A percentile compares a stretch with the other conserved stretches of the same genome.
These are phyloP conservation scores for Musa beccarii DNA, from an alignment of 176 grass and related monocot genomes.

Conservation along the genomic window DNA sequence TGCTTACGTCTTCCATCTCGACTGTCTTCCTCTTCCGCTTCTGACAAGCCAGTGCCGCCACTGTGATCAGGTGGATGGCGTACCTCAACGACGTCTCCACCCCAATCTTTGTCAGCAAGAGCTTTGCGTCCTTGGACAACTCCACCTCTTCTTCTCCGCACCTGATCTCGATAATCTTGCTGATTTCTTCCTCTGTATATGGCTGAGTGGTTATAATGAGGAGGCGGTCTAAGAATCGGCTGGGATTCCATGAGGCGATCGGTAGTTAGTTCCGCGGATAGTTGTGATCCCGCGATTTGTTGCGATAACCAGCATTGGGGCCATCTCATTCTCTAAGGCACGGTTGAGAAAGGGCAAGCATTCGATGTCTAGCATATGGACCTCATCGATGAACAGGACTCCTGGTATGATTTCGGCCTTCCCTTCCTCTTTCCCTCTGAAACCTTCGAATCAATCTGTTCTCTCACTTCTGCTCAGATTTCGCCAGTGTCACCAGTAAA, in stretches of 20 bases:
- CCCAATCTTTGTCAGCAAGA: slow-evolving; percentile 79
- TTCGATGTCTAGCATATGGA: slow-evolving; percentile 95
- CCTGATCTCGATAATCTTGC: slow-evolving; percentile 75
- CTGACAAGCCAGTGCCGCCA: slow-evolving; percentile 60
- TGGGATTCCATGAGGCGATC: slow-evolving; percentile 72
- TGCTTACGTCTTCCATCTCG: slow-evolving; percentile 87
- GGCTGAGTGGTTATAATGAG: slow-evolving; percentile 71
- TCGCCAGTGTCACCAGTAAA: slow-evolving; percentile 97
- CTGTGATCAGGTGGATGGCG: slow-evolving; percentile 78
- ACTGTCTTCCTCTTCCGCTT: slow-evolving; percentile 75
- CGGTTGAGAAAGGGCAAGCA: slow-evolving; percentile 95
- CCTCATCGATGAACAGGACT: slow-evolving; percentile 89
- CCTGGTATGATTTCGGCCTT: slow-evolving; percentile 93
- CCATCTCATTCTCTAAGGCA: slow-evolving; percentile 84
- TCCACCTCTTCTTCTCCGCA: slow-evolving; percentile 81
- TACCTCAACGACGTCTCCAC: slow-evolving; percentile 80
- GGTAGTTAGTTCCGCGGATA: slow-evolving; percentile 82
- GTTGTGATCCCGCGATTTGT: slow-evolving; percentile 83
- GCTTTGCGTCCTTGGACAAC: slow-evolving; percentile 70
- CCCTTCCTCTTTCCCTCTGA: slow-evolving; percentile 91
- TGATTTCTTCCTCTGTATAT: slow-evolving; percentile 55
- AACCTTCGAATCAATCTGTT: slow-evolving; percentile 88
- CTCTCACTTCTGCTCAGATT: slow-evolving; percentile 79
- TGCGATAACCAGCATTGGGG: slow-evolving; percentile 76
- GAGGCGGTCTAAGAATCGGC: slow-evolving; percentile 68